Base-by-base conservation (phyloP, 2,329 filamentous ascomycete genomes). In the Alternaria triticimaculans region DNA sequence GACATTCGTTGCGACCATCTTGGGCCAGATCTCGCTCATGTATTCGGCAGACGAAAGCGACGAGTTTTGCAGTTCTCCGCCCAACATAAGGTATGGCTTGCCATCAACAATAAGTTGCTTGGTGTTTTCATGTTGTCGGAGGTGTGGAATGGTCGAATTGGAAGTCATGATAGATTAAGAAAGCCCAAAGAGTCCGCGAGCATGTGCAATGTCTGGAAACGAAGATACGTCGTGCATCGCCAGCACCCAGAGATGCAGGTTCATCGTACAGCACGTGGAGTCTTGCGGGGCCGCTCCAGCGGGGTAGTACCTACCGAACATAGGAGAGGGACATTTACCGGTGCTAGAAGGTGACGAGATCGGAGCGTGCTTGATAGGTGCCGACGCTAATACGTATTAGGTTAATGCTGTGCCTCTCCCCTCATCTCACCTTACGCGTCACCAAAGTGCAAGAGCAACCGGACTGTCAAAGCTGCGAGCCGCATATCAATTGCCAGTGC, bases 31-130 rank as follows among this genome's bases (percentile, higher is more conserved):
- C 26, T 78, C 74, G 15, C 75, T 68, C 83, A 85, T 85, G 61
- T 81, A 84, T 49, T 78, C 73, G 8, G 80, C 76, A 6, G 81
- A 84, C 9, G 78, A 81, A 50, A 85, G 74, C 2, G 82, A 83
- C 0, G 83, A 85, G 66, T 85, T 85, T 58, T 85, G 83, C 41
- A 84, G 71, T 72, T 85, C 82, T 10, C 72, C 83, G n/a, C 75
- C 80, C 6, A 83, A 76, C 64, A 83, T 80, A 37, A 84, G 79
- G 57, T 83, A 83, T 0, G 82, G 83, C 28, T 81, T 70, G 64
- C 79, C 82, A 71, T 84, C 66, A 64, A 84, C 81, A 46, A 83
- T 70, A 14, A 85, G 76, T 63, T 85, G 60, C 64, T 72, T 23
- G 61, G 73, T 18, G 58, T 66, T 57, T 71, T 67, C 54, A 66